A percentile compares a stretch with the other conserved stretches of the same genome.
Conservation (phyloP, 345 rosid species). For the Syzygium grande region DNA sequence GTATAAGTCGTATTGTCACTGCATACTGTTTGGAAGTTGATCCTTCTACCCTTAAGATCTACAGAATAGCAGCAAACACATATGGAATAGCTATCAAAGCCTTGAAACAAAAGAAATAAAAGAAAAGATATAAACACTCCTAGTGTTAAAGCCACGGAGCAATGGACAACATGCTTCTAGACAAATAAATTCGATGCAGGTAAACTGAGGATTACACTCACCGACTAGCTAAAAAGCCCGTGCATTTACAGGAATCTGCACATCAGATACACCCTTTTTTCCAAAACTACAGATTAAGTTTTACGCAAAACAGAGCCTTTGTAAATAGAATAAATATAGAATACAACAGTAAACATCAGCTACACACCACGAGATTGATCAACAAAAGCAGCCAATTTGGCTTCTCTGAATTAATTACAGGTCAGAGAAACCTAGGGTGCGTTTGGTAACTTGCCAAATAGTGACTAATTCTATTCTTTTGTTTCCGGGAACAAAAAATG, state of each 20-base stretch:
- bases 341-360: background rate
- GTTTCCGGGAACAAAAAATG: too few species aligned
- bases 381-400: background rate
- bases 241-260: background rate
- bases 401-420: background rate
- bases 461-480: too few species aligned
- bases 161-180: background rate
- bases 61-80: constrained; percentile 7
- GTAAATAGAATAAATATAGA: background rate
- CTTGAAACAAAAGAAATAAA: background rate
- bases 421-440: background rate
- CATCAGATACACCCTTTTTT: background rate
- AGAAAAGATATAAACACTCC: background rate
- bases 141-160: background rate
- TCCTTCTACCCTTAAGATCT: constrained; percentile 61
- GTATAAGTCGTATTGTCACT: constrained; percentile 47
- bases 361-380: background rate
- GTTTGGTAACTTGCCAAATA: too few species aligned
- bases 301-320: background rate
- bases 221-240: background rate
- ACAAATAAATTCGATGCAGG: background rate
- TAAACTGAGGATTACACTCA: background rate
- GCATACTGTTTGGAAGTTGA: constrained; percentile 62
- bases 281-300: background rate
- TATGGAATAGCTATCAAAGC: background rate